phyloP scores from a whole-genome alignment of 179 eudicot genomes.

The Spinacia oleracea region DNA sequence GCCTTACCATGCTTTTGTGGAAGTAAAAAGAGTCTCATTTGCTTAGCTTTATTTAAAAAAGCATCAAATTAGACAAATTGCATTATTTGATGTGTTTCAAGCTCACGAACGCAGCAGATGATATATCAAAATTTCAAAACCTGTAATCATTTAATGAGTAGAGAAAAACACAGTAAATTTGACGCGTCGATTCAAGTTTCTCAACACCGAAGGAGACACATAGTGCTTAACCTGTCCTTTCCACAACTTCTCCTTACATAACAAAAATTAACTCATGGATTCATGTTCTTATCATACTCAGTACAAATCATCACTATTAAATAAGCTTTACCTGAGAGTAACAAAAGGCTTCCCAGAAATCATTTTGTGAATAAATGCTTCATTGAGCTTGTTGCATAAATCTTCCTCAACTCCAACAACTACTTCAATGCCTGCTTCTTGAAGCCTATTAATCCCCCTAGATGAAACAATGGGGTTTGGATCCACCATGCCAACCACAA shows the following conservation, averaged over 20 bases:
- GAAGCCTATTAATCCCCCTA: constrained; percentile 62
- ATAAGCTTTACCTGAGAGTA: constrained; percentile 65
- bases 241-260: neutral
- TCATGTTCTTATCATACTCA: neutral
- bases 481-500: constrained; percentile 96
- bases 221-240: neutral
- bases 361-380: constrained; percentile 80
- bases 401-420: constrained; percentile 85
- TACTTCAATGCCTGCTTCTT: constrained; percentile 81
- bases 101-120: no score
- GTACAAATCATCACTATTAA: neutral
- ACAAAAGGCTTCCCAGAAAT: constrained; percentile 73
- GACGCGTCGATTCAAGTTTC: no score
- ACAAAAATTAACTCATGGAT: neutral
- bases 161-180: no score
- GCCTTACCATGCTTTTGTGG: no score
- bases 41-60: no score
- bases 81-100: no score
- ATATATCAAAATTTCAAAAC: no score
- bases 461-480: constrained; percentile 93
- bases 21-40: no score
- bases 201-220: neutral
- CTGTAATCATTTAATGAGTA: no score
- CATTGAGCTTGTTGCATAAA: constrained; percentile 73
- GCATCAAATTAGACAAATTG: no score